Percentiles rank a stretch among this genome's conserved stretches.
These are phyloP conservation scores for Tuber brumale DNA, from an alignment of 495 filamentous ascomycete genomes.

Conservation along the genomic window DNA sequence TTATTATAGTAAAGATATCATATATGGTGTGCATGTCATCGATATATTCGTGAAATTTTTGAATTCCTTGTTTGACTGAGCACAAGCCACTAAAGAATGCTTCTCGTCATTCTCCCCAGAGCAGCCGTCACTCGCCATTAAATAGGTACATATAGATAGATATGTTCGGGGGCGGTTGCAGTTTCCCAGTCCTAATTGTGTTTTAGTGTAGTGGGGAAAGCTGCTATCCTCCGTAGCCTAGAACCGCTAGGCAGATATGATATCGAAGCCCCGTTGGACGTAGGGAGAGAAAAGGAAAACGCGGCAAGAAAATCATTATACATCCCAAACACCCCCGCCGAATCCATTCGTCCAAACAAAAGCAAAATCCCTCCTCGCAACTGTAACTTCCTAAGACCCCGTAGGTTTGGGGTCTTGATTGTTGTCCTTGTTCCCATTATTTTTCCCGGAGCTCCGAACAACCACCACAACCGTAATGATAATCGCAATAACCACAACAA, in stretches of 20 bases:
- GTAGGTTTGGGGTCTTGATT: constrained; percentile 6
- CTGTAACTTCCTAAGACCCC: constrained; percentile 6
- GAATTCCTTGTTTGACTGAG: neutral
- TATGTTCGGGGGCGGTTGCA: neutral
- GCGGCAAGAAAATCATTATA: constrained; percentile 27
- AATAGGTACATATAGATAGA: constrained; percentile 2
- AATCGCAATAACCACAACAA: constrained; percentile 50
- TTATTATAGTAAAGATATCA: too few relatives aligned
- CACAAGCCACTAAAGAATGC: constrained; percentile 1
- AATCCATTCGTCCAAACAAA: constrained; percentile 5
- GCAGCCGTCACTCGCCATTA: neutral
- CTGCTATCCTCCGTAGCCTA: neutral
- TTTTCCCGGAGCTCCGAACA: constrained; percentile 10
- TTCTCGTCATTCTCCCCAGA: neutral
- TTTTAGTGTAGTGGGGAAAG: neutral
- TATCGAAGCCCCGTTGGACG: constrained; percentile 1
- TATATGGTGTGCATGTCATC: neutral
- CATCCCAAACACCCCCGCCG: constrained; percentile 9
- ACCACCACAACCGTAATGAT: constrained; percentile 38
- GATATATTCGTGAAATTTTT: neutral
- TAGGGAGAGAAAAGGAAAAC: constrained; percentile 1
- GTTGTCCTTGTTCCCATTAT: neutral
- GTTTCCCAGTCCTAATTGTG: neutral
- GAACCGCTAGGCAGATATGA: neutral
- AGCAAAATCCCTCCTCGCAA: neutral